phyloP scores from a whole-genome alignment of 176 grass and related monocot species.

The bread wheat (Triticum aestivum) region IWGSC_CS_RefSeq_v2.1 NC_057806.1:582360489-582360988 shows the following conservation, averaged over 20 bases:
- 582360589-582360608: neutral
- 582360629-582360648: neutral
- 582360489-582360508: conserved; percentile 46
- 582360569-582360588: conserved; percentile 14
- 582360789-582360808: neutral
- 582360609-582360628: neutral
- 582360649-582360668: neutral
- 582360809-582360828: neutral
- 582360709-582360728: neutral
- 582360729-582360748: neutral
- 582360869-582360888: neutral
- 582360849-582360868: neutral
- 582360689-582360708: neutral
- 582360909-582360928: no score
- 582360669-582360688: neutral
- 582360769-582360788: neutral
- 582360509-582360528: conserved; percentile 49
- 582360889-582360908: no score
- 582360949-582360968: no score
- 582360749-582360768: neutral
- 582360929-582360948: no score
- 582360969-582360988: no score
- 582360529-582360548: conserved; percentile 41
- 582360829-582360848: neutral
- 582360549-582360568: neutral